phyloP scores from a whole-genome alignment of 371 early-diverging fungal genomes.

The Neoconidiobolus thromboides region DNA sequence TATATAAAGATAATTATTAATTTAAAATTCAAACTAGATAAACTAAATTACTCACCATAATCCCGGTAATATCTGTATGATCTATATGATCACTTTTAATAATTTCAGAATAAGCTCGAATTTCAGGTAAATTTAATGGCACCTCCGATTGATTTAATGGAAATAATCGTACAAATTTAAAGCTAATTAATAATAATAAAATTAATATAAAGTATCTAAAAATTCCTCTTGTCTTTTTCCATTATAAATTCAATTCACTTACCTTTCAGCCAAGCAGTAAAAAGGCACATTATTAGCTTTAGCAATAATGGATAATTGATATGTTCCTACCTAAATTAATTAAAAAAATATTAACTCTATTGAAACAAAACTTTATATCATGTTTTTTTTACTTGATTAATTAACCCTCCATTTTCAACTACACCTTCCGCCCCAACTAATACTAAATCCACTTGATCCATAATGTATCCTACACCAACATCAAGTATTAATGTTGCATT shows the following conservation, averaged over 20 bases:
- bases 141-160: constrained; percentile 74
- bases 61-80: no score
- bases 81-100: no score
- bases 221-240: no score
- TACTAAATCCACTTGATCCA: constrained; percentile 84
- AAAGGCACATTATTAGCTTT: constrained; percentile 85
- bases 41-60: no score
- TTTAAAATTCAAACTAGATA: no score
- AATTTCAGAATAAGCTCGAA: no score
- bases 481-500: constrained; percentile 78
- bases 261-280: constrained; percentile 87
- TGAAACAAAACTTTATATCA: constrained; percentile 1
- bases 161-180: constrained; percentile 86
- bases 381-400: constrained; percentile 56
- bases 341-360: neutral
- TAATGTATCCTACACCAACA: constrained; percentile 80
- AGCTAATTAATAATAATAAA: constrained; percentile 25
- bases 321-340: constrained; percentile 50
- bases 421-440: constrained; percentile 96
- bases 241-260: neutral
- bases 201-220: neutral
- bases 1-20: no score
- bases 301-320: constrained; percentile 85
- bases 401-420: constrained; percentile 90
- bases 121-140: constrained; percentile 20